phyloP scores from a whole-genome alignment of 192 early-diverging fungal genomes.

The Phlyctochytrium planicorne region DNA sequence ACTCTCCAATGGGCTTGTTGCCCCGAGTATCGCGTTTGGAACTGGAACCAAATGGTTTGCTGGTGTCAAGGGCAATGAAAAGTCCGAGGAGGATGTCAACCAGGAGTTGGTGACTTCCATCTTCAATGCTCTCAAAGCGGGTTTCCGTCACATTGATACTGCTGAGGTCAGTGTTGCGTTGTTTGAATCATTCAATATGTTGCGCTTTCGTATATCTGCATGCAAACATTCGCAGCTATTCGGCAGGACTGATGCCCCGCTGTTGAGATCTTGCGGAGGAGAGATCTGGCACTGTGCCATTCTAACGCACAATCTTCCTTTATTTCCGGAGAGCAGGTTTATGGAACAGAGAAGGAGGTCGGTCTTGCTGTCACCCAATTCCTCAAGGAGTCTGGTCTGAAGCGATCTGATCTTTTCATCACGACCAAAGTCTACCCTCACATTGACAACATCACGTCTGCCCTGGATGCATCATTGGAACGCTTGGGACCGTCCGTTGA shows the following conservation, averaged over 20 bases:
- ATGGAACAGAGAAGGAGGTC: too few species aligned
- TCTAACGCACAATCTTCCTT: too few species aligned
- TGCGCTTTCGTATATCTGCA: too few species aligned
- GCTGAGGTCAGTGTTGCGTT: too few species aligned
- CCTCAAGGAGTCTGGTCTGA: constrained; percentile 34
- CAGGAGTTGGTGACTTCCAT: constrained; percentile 21
- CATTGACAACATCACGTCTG: neutral
- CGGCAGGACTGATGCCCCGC: too few species aligned
- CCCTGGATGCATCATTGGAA: constrained; percentile 41
- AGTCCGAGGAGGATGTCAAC: constrained; percentile 10
- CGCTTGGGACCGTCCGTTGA: constrained; percentile 58
- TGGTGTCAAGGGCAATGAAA: constrained; percentile 4
- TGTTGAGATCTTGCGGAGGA: too few species aligned
- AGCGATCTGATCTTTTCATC: constrained; percentile 52
- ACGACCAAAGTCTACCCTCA: constrained; percentile 35
- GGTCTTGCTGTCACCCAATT: constrained; percentile 24
- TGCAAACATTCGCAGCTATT: too few species aligned
- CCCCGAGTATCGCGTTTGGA: constrained; percentile 31
- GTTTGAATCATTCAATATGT: too few species aligned
- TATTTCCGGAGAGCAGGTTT: too few species aligned
- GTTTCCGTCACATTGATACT: constrained; percentile 52
- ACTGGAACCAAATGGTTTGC: constrained; percentile 32
- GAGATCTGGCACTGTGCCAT: too few species aligned
- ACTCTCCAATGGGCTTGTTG: constrained; percentile 5
- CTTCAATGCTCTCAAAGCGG: constrained; percentile 21